Base-by-base conservation (phyloP, 768 basidiomycete genomes). In the Leccinum fibrillosum region DNA sequence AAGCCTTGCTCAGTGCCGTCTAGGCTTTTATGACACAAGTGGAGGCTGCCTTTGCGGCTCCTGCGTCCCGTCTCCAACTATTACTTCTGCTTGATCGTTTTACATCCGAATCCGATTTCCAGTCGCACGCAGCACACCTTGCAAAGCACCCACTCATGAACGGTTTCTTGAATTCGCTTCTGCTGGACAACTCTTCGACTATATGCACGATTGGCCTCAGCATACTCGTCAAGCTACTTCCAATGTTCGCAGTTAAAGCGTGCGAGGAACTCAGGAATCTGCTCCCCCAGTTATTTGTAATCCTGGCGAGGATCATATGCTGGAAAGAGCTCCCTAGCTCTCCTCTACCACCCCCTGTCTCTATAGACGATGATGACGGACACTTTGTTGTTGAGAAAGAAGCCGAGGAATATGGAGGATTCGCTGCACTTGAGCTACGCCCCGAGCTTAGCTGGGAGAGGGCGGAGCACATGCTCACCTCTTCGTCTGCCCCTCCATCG, bases 111-210 rank as follows among this genome's bases (percentile, higher is more conserved):
- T 73, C 79, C 9, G 74, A 75, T 13, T 90, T 89, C 62, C 72
- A 75, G 25, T 64, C 75, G 4, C 78, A 79, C 15, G 78, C 82
- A 15, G 64, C 72, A 37, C 74, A 82, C 25, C 72, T 91, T 21
- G 83, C 86, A 5, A 69, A 71, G 15, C 88, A 90, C 65, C 79
- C 82, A 12, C 78, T 93, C 53, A 82, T 89, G 75, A 74, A 75
- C 23, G 84, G 81, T 58, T 67, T 94, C n/a, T 69, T 90, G 7
- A 70, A 80, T 50, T 92, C 88, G 4, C 77, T 93, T 25, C 73
- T 86, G 28, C 74, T 92, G 62, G 92, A 94, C 66, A 85, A 82
- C 53, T 92, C 90, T 42, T 84, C 88, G 11, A 90, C 87, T 0
- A 75, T 82, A 26, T 88, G 86, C 63, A 83, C 82, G 2, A 79